These are phyloP conservation scores for Calophaca sinica DNA, from an alignment of 306 rosid genomes.

Conservation along the genomic window DNA sequence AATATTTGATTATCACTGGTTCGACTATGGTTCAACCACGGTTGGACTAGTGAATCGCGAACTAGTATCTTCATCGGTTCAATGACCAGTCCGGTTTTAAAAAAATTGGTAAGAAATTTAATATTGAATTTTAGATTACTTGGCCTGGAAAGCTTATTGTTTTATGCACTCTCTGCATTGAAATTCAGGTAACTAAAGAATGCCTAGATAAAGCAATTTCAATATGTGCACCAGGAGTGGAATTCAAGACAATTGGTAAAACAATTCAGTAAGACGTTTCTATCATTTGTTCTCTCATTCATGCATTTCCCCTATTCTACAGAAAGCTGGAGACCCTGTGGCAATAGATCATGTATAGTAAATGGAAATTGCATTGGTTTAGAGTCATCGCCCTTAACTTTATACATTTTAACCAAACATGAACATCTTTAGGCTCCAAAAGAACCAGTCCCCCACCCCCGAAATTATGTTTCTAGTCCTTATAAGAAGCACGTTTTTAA, in stretches of 20 bases:
- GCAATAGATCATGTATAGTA: not conserved
- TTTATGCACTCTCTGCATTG: not conserved
- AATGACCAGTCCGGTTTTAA: not conserved
- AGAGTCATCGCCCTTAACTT: not conserved
- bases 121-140: constrained; percentile 29
- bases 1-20: no score
- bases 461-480: not conserved
- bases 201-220: constrained; percentile 88
- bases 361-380: constrained; percentile 32
- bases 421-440: constrained; percentile 18
- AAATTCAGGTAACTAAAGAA: constrained; percentile 74
- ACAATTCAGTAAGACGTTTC: constrained; percentile 80
- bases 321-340: constrained; percentile 2
- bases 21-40: no score
- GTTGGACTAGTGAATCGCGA: not conserved
- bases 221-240: constrained; percentile 93
- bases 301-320: not conserved
- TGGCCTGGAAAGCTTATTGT: constrained; percentile 1
- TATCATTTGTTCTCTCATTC: constrained; percentile 24
- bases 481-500: not conserved
- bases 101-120: not conserved
- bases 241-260: constrained; percentile 79
- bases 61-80: not conserved
- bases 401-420: constrained; percentile 13
- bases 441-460: not conserved